A percentile compares a stretch with the other conserved stretches of the same genome.
These are phyloP conservation scores for Phytophthora multivora DNA, from an alignment of 352 stramenopile genomes.

Conservation along the genomic window DNA sequence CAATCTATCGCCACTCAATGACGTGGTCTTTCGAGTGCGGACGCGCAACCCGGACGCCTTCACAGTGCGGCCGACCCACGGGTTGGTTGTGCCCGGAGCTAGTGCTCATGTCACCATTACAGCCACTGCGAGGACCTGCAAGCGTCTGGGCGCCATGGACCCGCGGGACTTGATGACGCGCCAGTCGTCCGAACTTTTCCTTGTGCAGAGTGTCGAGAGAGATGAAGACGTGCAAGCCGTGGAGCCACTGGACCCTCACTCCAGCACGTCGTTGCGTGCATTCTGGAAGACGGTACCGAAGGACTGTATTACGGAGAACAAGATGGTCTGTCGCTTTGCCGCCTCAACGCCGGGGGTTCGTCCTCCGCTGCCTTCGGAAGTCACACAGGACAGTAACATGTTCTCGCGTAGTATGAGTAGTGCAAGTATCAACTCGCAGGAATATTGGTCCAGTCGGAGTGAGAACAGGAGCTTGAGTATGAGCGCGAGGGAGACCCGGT, in stretches of 20 bases:
- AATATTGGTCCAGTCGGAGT: constrained; percentile 24
- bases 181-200: constrained; percentile 52
- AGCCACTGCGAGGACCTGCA: constrained; percentile 35
- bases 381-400: constrained; percentile 14
- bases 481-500: constrained; percentile 18
- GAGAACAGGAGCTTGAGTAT: constrained; percentile 24
- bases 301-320: constrained; percentile 64
- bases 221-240: constrained; percentile 48
- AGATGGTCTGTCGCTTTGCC: constrained; percentile 67
- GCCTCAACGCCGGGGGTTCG: background rate
- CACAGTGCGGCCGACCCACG: constrained; percentile 70
- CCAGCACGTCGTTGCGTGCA: constrained; percentile 36
- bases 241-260: constrained; percentile 42
- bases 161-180: constrained; percentile 36
- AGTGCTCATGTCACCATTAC: constrained; percentile 47
- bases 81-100: constrained; percentile 47
- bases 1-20: constrained; percentile 67
- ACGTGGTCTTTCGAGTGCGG: constrained; percentile 75
- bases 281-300: constrained; percentile 69
- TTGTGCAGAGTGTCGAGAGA: constrained; percentile 63
- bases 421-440: constrained; percentile 24
- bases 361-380: background rate
- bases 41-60: constrained; percentile 82
- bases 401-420: constrained; percentile 24
- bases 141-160: constrained; percentile 40